Conservation (phyloP, 2,329 filamentous ascomycete species). For the Aspergillus hiratsukae region DNA sequence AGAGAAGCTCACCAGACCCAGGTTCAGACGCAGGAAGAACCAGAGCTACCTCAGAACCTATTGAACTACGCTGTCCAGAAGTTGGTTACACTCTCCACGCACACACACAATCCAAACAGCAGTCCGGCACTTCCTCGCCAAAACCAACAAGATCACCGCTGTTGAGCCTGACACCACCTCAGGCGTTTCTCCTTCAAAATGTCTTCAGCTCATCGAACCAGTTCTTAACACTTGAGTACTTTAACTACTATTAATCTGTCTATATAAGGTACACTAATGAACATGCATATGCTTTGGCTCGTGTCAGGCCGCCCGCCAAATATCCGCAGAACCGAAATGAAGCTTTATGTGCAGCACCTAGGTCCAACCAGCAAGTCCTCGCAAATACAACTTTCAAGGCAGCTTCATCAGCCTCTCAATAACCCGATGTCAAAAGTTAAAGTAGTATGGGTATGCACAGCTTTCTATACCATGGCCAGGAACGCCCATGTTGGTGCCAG, state of each 20-base stretch:
- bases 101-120: no score
- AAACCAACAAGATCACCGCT: no score
- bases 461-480: constrained; percentile 14
- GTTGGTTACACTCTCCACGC: no score
- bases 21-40: no score
- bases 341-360: not conserved
- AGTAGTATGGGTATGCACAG: constrained; percentile 25
- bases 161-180: no score
- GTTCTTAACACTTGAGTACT: no score
- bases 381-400: not conserved
- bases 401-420: not conserved
- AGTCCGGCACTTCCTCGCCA: no score
- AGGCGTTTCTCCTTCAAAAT: not conserved
- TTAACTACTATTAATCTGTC: not conserved
- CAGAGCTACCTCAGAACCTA: no score
- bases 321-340: not conserved
- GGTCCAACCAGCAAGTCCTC: not conserved
- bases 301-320: not conserved
- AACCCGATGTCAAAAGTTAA: constrained; percentile 19
- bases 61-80: no score
- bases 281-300: not conserved
- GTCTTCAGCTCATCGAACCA: not conserved
- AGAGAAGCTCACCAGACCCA: no score
- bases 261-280: not conserved
- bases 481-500: constrained; percentile 11